Percentiles rank a stretch among this genome's conserved stretches.
Conservation (phyloP, 2,329 filamentous ascomycete genomes). For the Colletotrichum euphorbiae region DNA sequence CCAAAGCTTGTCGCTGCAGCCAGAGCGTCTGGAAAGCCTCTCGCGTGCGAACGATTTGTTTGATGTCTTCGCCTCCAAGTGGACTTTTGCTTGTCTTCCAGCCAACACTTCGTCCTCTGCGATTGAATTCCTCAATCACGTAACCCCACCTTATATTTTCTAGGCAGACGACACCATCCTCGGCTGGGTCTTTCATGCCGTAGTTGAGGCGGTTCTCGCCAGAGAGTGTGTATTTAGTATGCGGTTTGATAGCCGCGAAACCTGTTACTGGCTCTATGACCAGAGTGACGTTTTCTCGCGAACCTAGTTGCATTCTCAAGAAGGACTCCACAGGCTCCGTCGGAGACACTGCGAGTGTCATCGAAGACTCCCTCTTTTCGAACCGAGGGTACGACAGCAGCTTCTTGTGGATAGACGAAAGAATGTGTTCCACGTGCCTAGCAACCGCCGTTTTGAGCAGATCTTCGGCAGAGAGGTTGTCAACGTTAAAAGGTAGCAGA, state of each 20-base stretch:
- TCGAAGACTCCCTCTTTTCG: conserved; percentile 66
- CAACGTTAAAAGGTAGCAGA: conserved; percentile 75
- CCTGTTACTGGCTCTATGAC: conserved; percentile 84
- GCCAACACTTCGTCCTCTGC: conserved; percentile 70
- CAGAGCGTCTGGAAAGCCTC: conserved; percentile 74
- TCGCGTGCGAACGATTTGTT: conserved; percentile 70
- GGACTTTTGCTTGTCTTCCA: conserved; percentile 69
- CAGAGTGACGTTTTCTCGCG: conserved; percentile 69
- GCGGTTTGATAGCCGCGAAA: conserved; percentile 76
- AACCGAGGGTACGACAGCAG: conserved; percentile 72
- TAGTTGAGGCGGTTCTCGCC: conserved; percentile 75
- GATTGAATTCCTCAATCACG: conserved; percentile 70
- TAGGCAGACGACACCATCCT: conserved; percentile 68
- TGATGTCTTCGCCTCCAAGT: conserved; percentile 65
- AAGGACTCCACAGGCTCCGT: conserved; percentile 74
- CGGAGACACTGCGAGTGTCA: conserved; percentile 68
- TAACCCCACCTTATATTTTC: conserved; percentile 72
- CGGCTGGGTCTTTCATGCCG: conserved; percentile 63
- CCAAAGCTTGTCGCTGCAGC: conserved; percentile 80
- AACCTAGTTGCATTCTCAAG: conserved; percentile 77
- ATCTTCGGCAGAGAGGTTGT: conserved; percentile 77
- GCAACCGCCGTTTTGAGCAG: conserved; percentile 81
- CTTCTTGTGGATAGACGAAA: conserved; percentile 73
- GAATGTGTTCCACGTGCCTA: conserved; percentile 77
- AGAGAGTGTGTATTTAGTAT: conserved; percentile 64